Percentiles rank a stretch among this genome's conserved stretches.
These are phyloP conservation scores for Suillus clintonianus DNA, from an alignment of 768 basidiomycete genomes.

Conservation along the genomic window DNA sequence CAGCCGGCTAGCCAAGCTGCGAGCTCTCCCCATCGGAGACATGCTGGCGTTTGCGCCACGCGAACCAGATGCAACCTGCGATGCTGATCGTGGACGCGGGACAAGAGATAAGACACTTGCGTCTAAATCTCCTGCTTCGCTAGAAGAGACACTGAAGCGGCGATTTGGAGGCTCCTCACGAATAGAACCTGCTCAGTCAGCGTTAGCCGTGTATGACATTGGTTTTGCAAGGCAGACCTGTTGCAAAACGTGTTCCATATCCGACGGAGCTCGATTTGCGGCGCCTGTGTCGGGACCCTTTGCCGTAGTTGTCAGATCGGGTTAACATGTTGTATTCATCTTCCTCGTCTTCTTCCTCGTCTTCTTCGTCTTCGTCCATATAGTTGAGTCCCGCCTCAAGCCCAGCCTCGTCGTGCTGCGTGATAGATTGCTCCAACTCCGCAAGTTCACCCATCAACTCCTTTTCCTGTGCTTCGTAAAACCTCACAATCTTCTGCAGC, in stretches of 20 bases:
- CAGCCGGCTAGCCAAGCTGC: slow-evolving; percentile 48
- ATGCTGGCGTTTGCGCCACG: slow-evolving; percentile 25
- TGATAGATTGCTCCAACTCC: slow-evolving; percentile 58
- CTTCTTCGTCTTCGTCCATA: slow-evolving; percentile 46
- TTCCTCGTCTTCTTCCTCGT: slow-evolving; percentile 62
- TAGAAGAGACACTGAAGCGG: slow-evolving; percentile 49
- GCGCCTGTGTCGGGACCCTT: slow-evolving; percentile 34
- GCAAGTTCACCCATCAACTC: slow-evolving; percentile 65
- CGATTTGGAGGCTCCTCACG: slow-evolving; percentile 12
- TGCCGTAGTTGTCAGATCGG: slow-evolving; percentile 25
- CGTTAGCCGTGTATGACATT: neutral
- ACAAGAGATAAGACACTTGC: slow-evolving; percentile 37
- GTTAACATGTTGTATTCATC: slow-evolving; percentile 31
- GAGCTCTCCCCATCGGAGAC: slow-evolving; percentile 37
- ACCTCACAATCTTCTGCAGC: slow-evolving; percentile 73
- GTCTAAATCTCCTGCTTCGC: slow-evolving; percentile 45
- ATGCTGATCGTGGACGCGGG: slow-evolving; percentile 4
- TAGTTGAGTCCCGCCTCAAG: slow-evolving; percentile 52
- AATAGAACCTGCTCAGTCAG: slow-evolving; percentile 10
- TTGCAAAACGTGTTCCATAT: slow-evolving; percentile 23
- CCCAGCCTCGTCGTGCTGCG: slow-evolving; percentile 61
- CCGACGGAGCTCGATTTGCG: slow-evolving; percentile 34
- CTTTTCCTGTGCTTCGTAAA: slow-evolving; percentile 78
- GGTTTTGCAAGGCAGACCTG: slow-evolving; percentile 13
- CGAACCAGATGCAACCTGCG: slow-evolving; percentile 17